Conservation (phyloP, 495 filamentous ascomycete species). For the Glarea lozoyensis region DNA sequence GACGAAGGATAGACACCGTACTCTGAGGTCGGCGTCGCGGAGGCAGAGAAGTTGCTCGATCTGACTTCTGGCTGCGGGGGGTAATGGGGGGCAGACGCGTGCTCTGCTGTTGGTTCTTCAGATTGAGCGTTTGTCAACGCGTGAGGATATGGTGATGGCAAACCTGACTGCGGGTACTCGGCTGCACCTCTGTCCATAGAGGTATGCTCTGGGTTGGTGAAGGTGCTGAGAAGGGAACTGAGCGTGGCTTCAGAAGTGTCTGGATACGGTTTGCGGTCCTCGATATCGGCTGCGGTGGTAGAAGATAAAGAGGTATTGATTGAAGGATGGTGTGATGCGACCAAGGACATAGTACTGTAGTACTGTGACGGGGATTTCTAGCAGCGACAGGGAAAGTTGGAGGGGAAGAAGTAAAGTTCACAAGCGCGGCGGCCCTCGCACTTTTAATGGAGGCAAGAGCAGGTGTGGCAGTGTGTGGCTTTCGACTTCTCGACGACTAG, state of each 20-base stretch:
- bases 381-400: constrained; percentile 12
- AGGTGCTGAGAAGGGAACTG: constrained; percentile 26
- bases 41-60: constrained; percentile 57
- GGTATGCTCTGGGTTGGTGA: constrained; percentile 28
- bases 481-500: not conserved
- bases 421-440: not conserved
- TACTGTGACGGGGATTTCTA: no score
- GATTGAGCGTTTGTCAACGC: constrained; percentile 60
- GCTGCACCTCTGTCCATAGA: constrained; percentile 85
- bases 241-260: constrained; percentile 25
- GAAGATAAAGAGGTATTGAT: constrained; percentile 24
- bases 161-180: constrained; percentile 98
- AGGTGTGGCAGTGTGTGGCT: not conserved
- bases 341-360: constrained; percentile 35
- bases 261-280: not conserved
- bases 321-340: constrained; percentile 26
- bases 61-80: constrained; percentile 69
- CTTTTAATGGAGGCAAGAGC: not conserved
- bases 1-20: constrained; percentile 74
- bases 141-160: constrained; percentile 73
- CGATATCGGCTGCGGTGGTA: constrained; percentile 23
- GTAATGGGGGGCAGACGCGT: constrained; percentile 72
- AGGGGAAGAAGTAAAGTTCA: constrained; percentile 8
- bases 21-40: constrained; percentile 80
- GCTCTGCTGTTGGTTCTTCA: constrained; percentile 80